Percentiles rank a stretch among this genome's conserved stretches.
Conservation (phyloP, 345 rosid genomes). For the sweet orange (Citrus sinensis) region DNA sequence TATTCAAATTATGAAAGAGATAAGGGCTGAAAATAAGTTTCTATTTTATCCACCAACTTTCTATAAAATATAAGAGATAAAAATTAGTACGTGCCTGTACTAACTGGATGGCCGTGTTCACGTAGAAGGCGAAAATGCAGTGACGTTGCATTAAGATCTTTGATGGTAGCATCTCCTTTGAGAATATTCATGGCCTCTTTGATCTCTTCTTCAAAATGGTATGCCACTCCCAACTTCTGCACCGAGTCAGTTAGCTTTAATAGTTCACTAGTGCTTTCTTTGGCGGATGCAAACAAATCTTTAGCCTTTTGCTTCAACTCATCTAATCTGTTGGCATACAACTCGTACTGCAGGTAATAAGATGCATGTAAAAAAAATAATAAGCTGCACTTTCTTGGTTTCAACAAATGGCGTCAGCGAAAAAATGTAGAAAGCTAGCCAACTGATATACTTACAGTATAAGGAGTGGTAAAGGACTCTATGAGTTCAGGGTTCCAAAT, state of each 20-base stretch:
- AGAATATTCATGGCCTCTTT: neutral
- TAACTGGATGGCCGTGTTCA: neutral
- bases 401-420: neutral
- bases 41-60: too few relatives aligned
- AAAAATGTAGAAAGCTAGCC: too few relatives aligned
- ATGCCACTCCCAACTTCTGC: constrained; percentile 14
- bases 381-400: too few relatives aligned
- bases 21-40: too few relatives aligned
- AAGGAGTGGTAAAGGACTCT: neutral
- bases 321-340: neutral
- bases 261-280: neutral
- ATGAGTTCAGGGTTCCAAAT: constrained; percentile 15
- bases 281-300: neutral
- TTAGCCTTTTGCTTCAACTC: constrained; percentile 6
- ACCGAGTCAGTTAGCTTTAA: constrained; percentile 6
- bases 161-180: neutral
- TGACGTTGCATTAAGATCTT: constrained; percentile 9
- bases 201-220: constrained; percentile 17
- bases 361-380: neutral
- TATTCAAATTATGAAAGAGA: too few relatives aligned
- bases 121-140: constrained; percentile 16
- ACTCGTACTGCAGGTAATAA: constrained; percentile 1
- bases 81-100: neutral
- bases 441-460: neutral
- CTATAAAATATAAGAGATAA: too few relatives aligned